phyloP scores from a whole-genome alignment of 257 asterid species.

The Solanum verrucosum region DNA sequence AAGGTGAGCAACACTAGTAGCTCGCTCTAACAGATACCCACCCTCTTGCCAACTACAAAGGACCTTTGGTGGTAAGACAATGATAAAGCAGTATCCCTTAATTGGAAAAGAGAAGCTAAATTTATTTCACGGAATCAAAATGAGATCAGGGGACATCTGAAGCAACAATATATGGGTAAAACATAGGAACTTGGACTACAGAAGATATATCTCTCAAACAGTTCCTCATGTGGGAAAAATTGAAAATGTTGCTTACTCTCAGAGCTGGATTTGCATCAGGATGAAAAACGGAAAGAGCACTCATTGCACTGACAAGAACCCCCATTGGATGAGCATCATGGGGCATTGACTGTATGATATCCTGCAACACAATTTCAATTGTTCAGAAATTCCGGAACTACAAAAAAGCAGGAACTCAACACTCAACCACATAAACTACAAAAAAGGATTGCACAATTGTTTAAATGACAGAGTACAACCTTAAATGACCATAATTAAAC shows the following conservation, averaged over 20 bases:
- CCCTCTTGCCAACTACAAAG: neutral
- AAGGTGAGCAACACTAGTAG: neutral
- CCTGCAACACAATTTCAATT: constrained; percentile 49
- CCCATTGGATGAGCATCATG: constrained; percentile 99
- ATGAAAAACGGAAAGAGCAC: constrained; percentile 91
- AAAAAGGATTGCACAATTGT: neutral
- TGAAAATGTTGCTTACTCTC: constrained; percentile 41
- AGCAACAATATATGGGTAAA: neutral
- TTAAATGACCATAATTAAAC: neutral
- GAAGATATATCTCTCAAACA: neutral
- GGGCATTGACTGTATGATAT: constrained; percentile 96
- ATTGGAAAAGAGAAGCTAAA: neutral
- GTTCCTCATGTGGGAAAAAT: neutral
- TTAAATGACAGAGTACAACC: neutral
- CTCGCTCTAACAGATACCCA: neutral
- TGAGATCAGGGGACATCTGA: neutral
- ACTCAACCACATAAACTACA: neutral
- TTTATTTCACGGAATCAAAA: neutral
- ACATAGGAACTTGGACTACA: neutral
- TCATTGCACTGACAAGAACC: constrained; percentile 94
- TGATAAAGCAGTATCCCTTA: neutral
- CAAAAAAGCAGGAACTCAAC: neutral
- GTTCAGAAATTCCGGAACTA: constrained; percentile 12
- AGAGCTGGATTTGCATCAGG: constrained; percentile 99
- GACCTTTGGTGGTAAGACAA: neutral